These are phyloP conservation scores for Chaetomium strumarium DNA, from an alignment of 2,329 filamentous ascomycete species.

Conservation along the genomic window DNA sequence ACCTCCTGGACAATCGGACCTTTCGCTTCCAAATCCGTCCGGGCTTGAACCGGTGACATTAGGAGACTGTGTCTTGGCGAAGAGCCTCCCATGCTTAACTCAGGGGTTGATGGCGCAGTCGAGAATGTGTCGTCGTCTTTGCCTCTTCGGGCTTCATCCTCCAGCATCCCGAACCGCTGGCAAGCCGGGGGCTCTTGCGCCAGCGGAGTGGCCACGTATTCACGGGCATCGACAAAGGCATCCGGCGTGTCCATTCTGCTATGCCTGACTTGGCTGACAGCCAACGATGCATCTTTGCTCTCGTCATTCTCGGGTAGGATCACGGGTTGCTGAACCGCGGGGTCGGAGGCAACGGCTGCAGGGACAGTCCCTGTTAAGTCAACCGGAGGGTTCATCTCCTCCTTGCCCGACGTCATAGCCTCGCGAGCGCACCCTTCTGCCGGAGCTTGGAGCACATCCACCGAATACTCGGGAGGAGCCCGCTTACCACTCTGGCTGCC, in stretches of 20 bases:
- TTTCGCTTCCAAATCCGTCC: conserved; percentile 15
- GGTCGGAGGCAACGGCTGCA: not conserved
- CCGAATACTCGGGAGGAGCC: not conserved
- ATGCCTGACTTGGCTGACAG: not conserved
- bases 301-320: conserved; percentile 1
- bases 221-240: conserved; percentile 19
- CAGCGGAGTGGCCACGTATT: conserved; percentile 12
- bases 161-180: conserved; percentile 1
- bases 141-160: conserved; percentile 6
- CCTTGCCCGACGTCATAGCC: conserved; percentile 10
- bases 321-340: not conserved
- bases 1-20: conserved; percentile 10
- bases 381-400: not conserved
- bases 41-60: conserved; percentile 24
- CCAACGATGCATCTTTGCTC: not conserved
- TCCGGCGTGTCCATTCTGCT: conserved; percentile 20
- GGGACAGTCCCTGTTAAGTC: conserved; percentile 8
- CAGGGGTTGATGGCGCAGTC: conserved; percentile 30
- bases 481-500: not conserved
- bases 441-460: not conserved
- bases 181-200: not conserved
- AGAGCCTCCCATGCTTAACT: conserved; percentile 27
- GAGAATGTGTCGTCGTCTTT: conserved; percentile 22
- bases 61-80: conserved; percentile 29
- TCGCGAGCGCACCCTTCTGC: not conserved